These are phyloP conservation scores for Ophiostoma ulmi DNA, from an alignment of 2,329 filamentous ascomycete species.

Conservation along the genomic window DNA sequence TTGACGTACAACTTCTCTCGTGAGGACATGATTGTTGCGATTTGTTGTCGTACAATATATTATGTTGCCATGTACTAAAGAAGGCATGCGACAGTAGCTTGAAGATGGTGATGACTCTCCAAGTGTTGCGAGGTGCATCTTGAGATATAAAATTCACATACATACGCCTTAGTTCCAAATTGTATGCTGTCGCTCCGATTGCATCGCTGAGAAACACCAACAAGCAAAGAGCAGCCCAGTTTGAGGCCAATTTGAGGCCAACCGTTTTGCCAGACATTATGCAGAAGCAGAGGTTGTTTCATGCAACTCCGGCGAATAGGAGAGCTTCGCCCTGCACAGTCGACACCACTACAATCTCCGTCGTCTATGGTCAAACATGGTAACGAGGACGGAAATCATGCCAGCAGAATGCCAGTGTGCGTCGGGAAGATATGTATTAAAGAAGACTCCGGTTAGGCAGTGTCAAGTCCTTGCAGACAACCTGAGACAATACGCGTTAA, in stretches of 20 bases:
- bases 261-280: neutral
- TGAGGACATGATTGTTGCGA: neutral
- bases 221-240: neutral
- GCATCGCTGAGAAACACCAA: neutral
- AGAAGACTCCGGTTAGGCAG: neutral
- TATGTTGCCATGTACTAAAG: neutral
- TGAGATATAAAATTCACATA: neutral
- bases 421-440: neutral
- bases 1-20: neutral
- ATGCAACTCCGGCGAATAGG: neutral
- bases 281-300: neutral
- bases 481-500: neutral
- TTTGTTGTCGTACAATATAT: neutral
- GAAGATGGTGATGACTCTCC: neutral
- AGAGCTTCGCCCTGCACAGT: neutral
- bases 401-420: neutral
- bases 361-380: neutral
- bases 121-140: neutral
- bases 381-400: neutral
- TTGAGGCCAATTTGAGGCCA: conserved; percentile 12
- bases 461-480: neutral
- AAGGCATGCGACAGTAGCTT: neutral
- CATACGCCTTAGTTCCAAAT: neutral
- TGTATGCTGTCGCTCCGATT: neutral
- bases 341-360: neutral